Base-by-base conservation (phyloP, 352 stramenopile genomes). In the Phytophthora constricta region DNA sequence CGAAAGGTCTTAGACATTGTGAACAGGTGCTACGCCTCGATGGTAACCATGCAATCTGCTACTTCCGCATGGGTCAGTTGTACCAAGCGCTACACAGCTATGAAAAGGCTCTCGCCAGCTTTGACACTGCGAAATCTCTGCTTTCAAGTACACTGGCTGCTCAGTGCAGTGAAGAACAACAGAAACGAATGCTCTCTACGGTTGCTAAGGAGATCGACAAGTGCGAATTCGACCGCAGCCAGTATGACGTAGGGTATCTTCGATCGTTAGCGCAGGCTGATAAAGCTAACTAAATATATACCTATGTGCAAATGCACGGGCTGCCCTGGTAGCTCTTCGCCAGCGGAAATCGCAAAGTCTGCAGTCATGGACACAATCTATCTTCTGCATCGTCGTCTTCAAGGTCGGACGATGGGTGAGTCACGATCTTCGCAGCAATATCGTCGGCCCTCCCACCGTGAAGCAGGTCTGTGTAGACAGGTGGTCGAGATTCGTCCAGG, bases 171-270 rank as follows among this genome's bases (percentile, higher is more conserved):
- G 31, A 70, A 42, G 52, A 70, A 23, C 28, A 49, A 27, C 54
- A 39, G 14, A 61, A 52, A 23, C 16, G 59, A 28, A 65, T 54
- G 28, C 22, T 73, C 1, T n/a, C 63, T n/a, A 67, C 65, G 11
- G 77, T 92, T 31, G 70, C 58, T 11, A 81, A 80, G 33, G 82
- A 88, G 52, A 65, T 69, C 11, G 80, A 89, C 53, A 86, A 86
- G 27, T 89, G 80, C 25, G 42, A 77, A n/a, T 92, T 88, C 33
- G 80, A 89, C 19, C 80, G 80, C 16, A 78, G 67, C 17, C 82
- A 92, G 48, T 85, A 91, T 62, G 84, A 91, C 34, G 19, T 75
- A 4, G 58, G 56, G 45, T 86, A 82, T 53, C 79, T 92, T 42
- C 77, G 74, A 9, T 63, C 65, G 11, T 50, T 78, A 4, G n/a